Conservation (phyloP, 1,139 yeast species). For the Blastobotrys illinoisensis region DNA sequence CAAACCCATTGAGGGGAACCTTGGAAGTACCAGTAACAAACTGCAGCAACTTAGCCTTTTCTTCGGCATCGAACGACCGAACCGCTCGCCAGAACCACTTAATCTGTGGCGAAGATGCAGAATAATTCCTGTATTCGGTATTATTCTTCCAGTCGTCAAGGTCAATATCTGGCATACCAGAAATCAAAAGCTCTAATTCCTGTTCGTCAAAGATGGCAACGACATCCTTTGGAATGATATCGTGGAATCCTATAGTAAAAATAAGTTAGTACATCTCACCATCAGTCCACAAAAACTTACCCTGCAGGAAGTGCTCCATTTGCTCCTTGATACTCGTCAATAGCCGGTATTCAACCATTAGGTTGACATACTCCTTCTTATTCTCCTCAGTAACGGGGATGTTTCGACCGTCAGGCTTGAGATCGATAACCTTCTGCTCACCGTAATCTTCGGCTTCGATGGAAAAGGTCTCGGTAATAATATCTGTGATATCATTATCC, state of each 20-base stretch:
- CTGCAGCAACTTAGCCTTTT: conserved; percentile 86
- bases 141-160: conserved; percentile 93
- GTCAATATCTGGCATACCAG: conserved; percentile 95
- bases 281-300: conserved; percentile 16
- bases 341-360: conserved; percentile 81
- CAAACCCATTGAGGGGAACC: conserved; percentile 92
- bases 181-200: conserved; percentile 84
- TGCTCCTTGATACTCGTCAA: conserved; percentile 83
- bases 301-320: conserved; percentile 70
- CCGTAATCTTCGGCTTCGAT: conserved; percentile 95
- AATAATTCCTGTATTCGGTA: conserved; percentile 76
- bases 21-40: conserved; percentile 97
- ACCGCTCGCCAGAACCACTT: conserved; percentile 99
- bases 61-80: conserved; percentile 88
- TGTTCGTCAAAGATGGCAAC: conserved; percentile 91
- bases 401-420: conserved; percentile 76
- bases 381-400: conserved; percentile 87
- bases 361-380: conserved; percentile 81
- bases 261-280: conserved; percentile 8
- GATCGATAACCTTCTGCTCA: conserved; percentile 71
- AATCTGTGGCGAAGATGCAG: conserved; percentile 79
- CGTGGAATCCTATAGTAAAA: conserved; percentile 62
- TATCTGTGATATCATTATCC: conserved; percentile 91
- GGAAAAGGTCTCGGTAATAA: conserved; percentile 92
- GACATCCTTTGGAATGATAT: conserved; percentile 81